Base-by-base conservation (phyloP, 306 rosid species). In the barrel medic (Medicago truncatula) region DNA sequence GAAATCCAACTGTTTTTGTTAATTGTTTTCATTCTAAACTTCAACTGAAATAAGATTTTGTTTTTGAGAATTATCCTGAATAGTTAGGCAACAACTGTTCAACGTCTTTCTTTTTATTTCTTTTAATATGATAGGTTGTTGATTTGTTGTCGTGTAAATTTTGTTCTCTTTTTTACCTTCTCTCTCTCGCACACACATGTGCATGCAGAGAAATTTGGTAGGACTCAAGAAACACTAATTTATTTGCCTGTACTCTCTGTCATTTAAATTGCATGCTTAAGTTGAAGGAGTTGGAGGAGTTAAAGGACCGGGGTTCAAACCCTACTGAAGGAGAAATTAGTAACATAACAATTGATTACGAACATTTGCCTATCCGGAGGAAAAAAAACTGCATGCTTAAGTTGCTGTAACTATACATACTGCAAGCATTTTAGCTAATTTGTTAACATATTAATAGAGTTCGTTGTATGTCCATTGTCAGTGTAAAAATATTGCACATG, bases 401-500 rank as follows among this genome's bases (percentile, higher is more conserved):
- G 40, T 28, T 28, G 31, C 50, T 17, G 34, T 2, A 65, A 65
- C 31, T 39, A 13, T 14, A 52, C 61, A 38, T 13, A 75, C 64
- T 62, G 17, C 21, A 40, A 76, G 81, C 46, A 63, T 58, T 54
- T 81, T 76, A 28, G 78, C 46, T 14, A 43, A 54, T 34, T 47
- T 60, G 28, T 15, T 52, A 25, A 70, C 3, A 28, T 28, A 28
- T 28, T 28, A 28, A 28, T 28, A 28, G 31, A 28, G 31, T 28
- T 28, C 31, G 31, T 3, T 28, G 31, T 28, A 28, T 28, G 31
- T 28, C 31, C 31, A 28, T 28, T 28, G 31, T 28, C 31, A 28
- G 31, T 28, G 31, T 28, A 28, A 28, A 28, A 25, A 28, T 3
- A 0, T 28, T 28, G 31, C 31, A 3, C 4, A 3, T 28, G 31